phyloP scores from a whole-genome alignment of 371 early-diverging fungal species.

The Nosema muscidifuracis region DNA sequence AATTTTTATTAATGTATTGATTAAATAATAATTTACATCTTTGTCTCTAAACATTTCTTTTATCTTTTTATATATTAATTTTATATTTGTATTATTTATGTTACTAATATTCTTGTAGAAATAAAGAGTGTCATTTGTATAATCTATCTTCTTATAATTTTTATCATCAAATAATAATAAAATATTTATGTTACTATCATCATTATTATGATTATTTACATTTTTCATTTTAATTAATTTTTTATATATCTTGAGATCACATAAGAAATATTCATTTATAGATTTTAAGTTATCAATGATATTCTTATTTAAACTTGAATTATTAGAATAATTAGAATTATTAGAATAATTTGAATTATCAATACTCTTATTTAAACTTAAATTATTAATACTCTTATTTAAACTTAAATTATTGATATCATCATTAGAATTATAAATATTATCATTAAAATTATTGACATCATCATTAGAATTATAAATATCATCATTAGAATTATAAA shows the following conservation, averaged over 20 bases:
- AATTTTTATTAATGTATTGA: constrained; percentile 34
- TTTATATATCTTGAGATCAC: background rate
- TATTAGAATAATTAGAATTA: no score
- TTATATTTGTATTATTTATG: background rate
- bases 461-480: no score
- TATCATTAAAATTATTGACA: constrained; percentile 15
- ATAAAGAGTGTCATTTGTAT: background rate
- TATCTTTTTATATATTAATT: background rate
- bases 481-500: no score
- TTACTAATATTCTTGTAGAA: background rate
- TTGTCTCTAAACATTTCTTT: background rate
- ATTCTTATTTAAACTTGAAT: no score
- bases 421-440: constrained; percentile 10
- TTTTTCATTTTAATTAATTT: background rate
- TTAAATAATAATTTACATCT: constrained; percentile 7
- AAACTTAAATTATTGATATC: no score
- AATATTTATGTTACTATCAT: background rate
- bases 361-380: no score
- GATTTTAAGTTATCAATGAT: background rate
- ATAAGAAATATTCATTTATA: background rate
- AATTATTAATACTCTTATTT: no score
- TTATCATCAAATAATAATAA: background rate
- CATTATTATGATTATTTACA: background rate
- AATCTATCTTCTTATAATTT: background rate
- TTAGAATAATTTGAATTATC: no score